Base-by-base conservation (phyloP, 495 filamentous ascomycete species). In the Podospora pseudoanserina region DNA sequence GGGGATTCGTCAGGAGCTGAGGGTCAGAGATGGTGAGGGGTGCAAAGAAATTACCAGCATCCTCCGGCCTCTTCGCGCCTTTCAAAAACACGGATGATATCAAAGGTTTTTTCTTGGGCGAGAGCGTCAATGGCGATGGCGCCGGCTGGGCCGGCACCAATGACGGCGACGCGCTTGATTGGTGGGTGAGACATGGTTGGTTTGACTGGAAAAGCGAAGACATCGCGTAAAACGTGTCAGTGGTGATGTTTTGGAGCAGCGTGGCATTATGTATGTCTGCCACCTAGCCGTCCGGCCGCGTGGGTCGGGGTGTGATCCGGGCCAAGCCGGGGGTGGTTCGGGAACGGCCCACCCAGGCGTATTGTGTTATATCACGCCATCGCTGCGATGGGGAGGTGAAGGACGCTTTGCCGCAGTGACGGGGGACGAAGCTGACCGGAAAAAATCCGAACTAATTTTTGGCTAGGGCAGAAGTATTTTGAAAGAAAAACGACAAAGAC, bases 71-170 rank as follows among this genome's bases (percentile, higher is more conserved):
- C 81, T 67, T 87, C 85, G 44, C 86, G 81, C 34, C 86, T 71
- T 70, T 89, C 87, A 74, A 88, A 89, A 1, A 88, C 86, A 26
- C 85, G 81, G 62, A 88, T 84, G 6, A 79, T 67, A 63, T 87
- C 82, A 68, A 88, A 89, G 0, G 75, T 71, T 65, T 84, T 78
- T 69, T 89, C 87, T 68, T 86, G 80, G 23, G 80, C 79, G 53
- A 89, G 72, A 0, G 86, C 86, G 79, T 88, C 84, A 3, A 87
- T 77, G 0, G 86, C 74, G 72, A 88, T 88, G 63, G 85, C 86
- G 11, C 86, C 86, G 0, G 86, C 78, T 11, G 86, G 87, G 3
- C 87, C 86, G 1, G 85, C 80, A 11, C 87, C 86, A 67, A 89
- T 87, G 4, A 89, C 80, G 20, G 86, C 87, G 13, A 88, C 80